Base-by-base conservation (phyloP, 306 rosid species). In the Pterocarpus santalinus region DNA sequence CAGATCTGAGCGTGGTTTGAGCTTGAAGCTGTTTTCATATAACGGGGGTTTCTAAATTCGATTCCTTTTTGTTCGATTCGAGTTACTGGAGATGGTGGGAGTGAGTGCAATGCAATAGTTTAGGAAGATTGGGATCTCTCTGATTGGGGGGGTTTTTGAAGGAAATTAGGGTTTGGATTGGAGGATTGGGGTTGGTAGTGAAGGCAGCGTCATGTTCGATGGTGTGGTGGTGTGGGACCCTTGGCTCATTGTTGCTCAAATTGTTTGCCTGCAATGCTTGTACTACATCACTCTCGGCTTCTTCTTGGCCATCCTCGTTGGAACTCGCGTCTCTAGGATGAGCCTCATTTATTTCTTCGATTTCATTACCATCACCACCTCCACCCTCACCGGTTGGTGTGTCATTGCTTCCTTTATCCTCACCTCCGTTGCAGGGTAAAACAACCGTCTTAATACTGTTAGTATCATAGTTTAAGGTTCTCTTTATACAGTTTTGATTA, bases 191-290 rank as follows among this genome's bases (percentile, higher is more conserved):
- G 38, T 71, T 70, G 8, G 13, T 0, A 55, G 61, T 13, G 9
- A 44, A 33, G 58, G 5, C 2, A 11, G 67, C 77, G 88, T 70
- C 85, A 93, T 93, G 97, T 91, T 93, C 92, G 91, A 89, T 89
- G 96, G 97, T 67, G 32, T 94, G 55, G 75, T 72, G 57, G 90
- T 82, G 64, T 93, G 97, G 97, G 95, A 93, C 82, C 97, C 97
- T 66, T 88, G 88, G 89, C 92, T 91, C 44, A 91, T 93, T 77
- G 88, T 88, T 78, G 90, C 93, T 68, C 96, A 93, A 83, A 93
- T 93, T 73, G 77, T 91, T 33, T 91, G 91, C 75, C 83, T 93
- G 17, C 97, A 93, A 75, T 89, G 97, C 82, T 81, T 90, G 70
- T 91, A 89, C 82, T 93, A 93, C 84, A 77, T 89, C 63, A 88